Conservation (phyloP, 2,329 filamentous ascomycete genomes). For the Nothophoma quercina region DNA sequence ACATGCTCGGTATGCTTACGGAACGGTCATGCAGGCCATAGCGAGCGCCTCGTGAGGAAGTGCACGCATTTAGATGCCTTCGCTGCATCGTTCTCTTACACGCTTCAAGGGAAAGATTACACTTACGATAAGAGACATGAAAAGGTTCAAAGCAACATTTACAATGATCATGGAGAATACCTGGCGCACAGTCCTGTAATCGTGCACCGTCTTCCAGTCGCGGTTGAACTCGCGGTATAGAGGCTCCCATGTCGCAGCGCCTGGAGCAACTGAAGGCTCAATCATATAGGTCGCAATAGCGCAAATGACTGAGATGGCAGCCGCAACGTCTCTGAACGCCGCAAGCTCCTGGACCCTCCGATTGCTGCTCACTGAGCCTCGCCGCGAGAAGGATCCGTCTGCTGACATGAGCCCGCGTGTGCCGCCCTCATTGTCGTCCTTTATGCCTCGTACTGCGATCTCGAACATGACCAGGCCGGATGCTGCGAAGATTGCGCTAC, state of each 20-base stretch:
- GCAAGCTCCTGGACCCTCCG: conserved; percentile 34
- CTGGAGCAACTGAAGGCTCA: conserved; percentile 36
- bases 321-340: conserved; percentile 41
- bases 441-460: conserved; percentile 35
- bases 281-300: conserved; percentile 38
- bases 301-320: conserved; percentile 35
- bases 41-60: too few relatives aligned
- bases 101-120: not conserved
- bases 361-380: conserved; percentile 32
- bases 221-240: conserved; percentile 30
- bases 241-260: conserved; percentile 39
- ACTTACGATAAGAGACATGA: conserved; percentile 44
- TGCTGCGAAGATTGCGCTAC: conserved; percentile 51
- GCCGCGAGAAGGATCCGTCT: conserved; percentile 43
- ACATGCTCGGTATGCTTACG: not conserved
- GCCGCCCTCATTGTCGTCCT: conserved; percentile 33
- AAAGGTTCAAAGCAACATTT: conserved; percentile 34
- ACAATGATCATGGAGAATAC: conserved; percentile 39
- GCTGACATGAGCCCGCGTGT: conserved; percentile 45
- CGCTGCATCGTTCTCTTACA: not conserved
- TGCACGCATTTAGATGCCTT: too few relatives aligned
- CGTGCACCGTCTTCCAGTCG: conserved; percentile 40
- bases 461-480: conserved; percentile 53
- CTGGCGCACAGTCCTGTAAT: conserved; percentile 34
- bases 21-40: not conserved